Conservation (phyloP, 2,329 filamentous ascomycete species). For the Xylaria sp. region DNA sequence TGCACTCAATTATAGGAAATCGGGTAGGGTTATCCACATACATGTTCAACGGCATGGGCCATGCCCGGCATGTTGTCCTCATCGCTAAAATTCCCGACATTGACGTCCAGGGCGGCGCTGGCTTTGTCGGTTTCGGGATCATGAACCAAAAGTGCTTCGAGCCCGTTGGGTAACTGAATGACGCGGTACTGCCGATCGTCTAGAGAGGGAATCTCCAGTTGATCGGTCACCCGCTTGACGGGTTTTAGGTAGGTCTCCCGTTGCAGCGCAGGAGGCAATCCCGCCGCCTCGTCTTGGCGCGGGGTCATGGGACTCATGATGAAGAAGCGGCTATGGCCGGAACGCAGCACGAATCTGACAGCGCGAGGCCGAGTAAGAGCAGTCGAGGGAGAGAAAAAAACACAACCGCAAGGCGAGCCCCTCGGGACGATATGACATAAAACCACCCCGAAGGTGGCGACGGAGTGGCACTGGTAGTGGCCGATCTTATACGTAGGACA, state of each 20-base stretch:
- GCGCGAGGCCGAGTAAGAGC: slow-evolving; percentile 22
- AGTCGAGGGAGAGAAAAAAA: slow-evolving; percentile 22
- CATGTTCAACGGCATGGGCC: slow-evolving; percentile 95
- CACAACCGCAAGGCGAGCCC: slow-evolving; percentile 17
- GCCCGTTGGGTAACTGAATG: slow-evolving; percentile 82
- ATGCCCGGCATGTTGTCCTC: slow-evolving; percentile 90
- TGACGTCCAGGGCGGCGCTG: slow-evolving; percentile 93
- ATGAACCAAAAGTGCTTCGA: slow-evolving; percentile 92
- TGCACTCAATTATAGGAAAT: background rate
- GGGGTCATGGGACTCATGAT: slow-evolving; percentile 43
- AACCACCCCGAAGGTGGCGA: slow-evolving; percentile 32
- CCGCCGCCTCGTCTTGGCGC: slow-evolving; percentile 45
- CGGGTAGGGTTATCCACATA: slow-evolving; percentile 50
- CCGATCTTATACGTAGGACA: slow-evolving; percentile 3
- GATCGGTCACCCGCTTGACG: slow-evolving; percentile 52
- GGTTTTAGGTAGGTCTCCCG: slow-evolving; percentile 49
- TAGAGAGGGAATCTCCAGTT: slow-evolving; percentile 50
- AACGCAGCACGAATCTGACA: slow-evolving; percentile 24
- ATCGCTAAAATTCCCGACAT: slow-evolving; percentile 96
- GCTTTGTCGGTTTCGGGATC: slow-evolving; percentile 97
- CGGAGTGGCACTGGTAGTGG: slow-evolving; percentile 9
- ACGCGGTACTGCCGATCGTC: slow-evolving; percentile 92
- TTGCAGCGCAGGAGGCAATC: slow-evolving; percentile 43
- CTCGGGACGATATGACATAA: slow-evolving; percentile 28
- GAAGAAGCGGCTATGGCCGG: slow-evolving; percentile 28